These are phyloP conservation scores for Bruguiera gymnorhiza DNA, from an alignment of 345 rosid genomes.

Conservation along the genomic window DNA sequence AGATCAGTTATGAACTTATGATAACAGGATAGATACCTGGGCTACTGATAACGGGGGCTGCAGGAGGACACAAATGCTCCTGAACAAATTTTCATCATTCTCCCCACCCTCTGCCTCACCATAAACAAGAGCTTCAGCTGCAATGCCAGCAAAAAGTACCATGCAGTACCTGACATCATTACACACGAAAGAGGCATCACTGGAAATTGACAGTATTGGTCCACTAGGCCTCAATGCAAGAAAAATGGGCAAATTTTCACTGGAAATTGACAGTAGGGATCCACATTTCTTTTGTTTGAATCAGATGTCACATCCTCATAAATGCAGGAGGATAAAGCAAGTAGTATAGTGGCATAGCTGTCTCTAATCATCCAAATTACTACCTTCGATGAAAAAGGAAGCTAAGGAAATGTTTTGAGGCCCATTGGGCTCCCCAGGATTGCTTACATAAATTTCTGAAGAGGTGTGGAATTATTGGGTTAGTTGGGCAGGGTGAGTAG, in stretches of 20 bases:
- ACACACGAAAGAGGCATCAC: conserved; percentile 12
- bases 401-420: background rate
- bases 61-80: conserved; percentile 78
- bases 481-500: too few species aligned
- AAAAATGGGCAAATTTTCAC: too few species aligned
- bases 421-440: too few species aligned
- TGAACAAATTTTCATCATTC: conserved; percentile 88
- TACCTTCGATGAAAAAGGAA: conserved; percentile 1
- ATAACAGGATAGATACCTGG: conserved; percentile 40
- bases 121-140: conserved; percentile 90
- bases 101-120: conserved; percentile 98
- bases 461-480: too few species aligned
- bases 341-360: background rate
- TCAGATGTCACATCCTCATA: background rate
- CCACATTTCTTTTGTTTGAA: background rate
- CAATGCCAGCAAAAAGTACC: conserved; percentile 96
- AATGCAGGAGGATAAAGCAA: background rate
- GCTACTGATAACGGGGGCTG: conserved; percentile 78
- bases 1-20: background rate
- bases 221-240: too few species aligned
- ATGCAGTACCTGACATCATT: conserved; percentile 65
- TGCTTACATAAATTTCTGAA: too few species aligned
- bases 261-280: too few species aligned
- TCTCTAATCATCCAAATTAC: background rate
- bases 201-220: background rate